A percentile compares a stretch with the other conserved stretches of the same genome.
phyloP scores from a whole-genome alignment of 2,329 filamentous ascomycete genomes.

The Diaporthe batatas region DNA sequence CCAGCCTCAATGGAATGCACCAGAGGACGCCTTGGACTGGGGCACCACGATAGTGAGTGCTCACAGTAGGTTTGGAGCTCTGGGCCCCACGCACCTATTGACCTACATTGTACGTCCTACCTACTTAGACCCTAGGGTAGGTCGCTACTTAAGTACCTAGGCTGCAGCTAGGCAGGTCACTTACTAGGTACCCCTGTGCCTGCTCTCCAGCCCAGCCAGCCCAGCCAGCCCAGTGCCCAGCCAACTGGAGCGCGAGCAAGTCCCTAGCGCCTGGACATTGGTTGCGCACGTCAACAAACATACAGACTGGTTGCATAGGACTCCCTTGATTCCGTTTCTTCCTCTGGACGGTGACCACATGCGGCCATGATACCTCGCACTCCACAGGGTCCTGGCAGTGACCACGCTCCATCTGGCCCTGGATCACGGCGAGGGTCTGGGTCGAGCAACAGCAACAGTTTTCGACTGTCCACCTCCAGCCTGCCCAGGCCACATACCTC shows the following conservation, averaged over 20 bases:
- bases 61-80: not conserved
- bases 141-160: too few relatives aligned
- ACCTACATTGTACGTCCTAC: too few relatives aligned
- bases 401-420: conserved; percentile 42
- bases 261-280: not conserved
- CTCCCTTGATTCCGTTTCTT: not conserved
- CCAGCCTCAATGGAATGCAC: not conserved
- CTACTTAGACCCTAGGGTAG: too few relatives aligned
- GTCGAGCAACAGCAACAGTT: conserved; percentile 45
- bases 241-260: conserved; percentile 14
- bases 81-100: not conserved
- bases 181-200: not conserved
- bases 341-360: not conserved
- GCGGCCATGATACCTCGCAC: conserved; percentile 44
- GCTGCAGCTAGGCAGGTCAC: too few relatives aligned
- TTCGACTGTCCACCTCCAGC: conserved; percentile 46
- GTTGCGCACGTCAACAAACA: conserved; percentile 28
- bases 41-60: too few relatives aligned
- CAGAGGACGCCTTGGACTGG: not conserved
- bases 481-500: conserved; percentile 47
- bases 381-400: conserved; percentile 47
- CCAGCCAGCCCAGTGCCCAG: conserved; percentile 1
- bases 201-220: not conserved
- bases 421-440: conserved; percentile 45
- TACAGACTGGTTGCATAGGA: conserved; percentile 20